Evolutionary conservation across 1,284 basidiomycete genomes (phyloP).

Genomic region (Singerocomus inundabilis): DNA sequence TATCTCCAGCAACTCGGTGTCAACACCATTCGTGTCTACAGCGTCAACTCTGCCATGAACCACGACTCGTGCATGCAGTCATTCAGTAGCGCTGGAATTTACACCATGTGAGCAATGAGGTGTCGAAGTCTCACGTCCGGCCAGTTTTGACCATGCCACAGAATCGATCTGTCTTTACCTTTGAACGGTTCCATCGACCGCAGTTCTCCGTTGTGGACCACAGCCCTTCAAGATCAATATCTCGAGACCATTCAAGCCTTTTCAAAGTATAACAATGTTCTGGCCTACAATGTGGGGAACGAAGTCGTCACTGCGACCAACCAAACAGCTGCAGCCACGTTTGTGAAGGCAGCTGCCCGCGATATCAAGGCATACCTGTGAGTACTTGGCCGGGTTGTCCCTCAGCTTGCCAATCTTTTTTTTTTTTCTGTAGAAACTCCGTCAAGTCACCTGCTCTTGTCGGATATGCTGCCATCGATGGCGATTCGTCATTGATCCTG

Average conservation of each 20-base stretch:
- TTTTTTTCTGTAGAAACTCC: constrained; percentile 48
- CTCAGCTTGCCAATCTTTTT: not conserved
- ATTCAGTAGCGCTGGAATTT: constrained; percentile 80
- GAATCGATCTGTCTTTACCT: constrained; percentile 82
- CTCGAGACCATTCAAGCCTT: constrained; percentile 77
- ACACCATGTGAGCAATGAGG: constrained; percentile 68
- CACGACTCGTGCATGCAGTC: constrained; percentile 86
- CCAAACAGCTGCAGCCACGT: constrained; percentile 69
- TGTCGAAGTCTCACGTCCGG: not conserved
- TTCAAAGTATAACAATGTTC: constrained; percentile 78
- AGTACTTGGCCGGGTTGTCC: constrained; percentile 24
- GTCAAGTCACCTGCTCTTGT: constrained; percentile 71
- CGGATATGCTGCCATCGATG: constrained; percentile 86
- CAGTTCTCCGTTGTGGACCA: constrained; percentile 74
- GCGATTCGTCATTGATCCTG: constrained; percentile 60
- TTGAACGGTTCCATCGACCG: constrained; percentile 87
- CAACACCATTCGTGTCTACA: constrained; percentile 82
- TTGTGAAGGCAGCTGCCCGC: constrained; percentile 88
- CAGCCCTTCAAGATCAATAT: constrained; percentile 80
- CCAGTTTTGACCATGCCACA: constrained; percentile 29
- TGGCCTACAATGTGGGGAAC: constrained; percentile 87
- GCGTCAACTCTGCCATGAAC: constrained; percentile 77
- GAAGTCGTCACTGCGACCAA: constrained; percentile 70
- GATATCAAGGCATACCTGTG: constrained; percentile 86
- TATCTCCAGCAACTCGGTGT: constrained; percentile 69